Evolutionary conservation across 2,329 filamentous ascomycete genomes (phyloP).

Genomic region (Hymenoscyphus linearis): DNA sequence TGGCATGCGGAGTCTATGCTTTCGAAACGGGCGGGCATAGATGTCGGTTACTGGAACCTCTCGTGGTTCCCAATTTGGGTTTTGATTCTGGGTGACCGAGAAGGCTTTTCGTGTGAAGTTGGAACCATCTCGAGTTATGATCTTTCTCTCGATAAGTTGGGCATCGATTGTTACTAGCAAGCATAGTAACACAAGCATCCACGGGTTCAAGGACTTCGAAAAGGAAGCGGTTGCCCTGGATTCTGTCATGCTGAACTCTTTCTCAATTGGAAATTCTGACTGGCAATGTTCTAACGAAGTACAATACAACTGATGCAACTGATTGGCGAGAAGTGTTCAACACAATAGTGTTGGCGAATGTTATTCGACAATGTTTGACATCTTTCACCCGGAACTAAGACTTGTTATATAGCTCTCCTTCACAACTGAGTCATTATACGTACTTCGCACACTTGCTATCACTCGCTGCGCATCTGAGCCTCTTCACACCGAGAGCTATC

Average conservation of each 20-base stretch:
- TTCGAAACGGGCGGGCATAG: slow-evolving; percentile 18
- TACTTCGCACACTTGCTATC: too few relatives aligned
- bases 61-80: slow-evolving; percentile 15
- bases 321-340: too few relatives aligned
- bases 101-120: neutral
- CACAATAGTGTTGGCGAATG: too few relatives aligned
- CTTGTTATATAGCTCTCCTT: too few relatives aligned
- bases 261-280: neutral
- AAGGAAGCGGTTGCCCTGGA: neutral
- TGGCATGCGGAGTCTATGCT: slow-evolving; percentile 19
- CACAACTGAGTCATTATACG: too few relatives aligned
- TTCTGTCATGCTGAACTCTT: neutral
- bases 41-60: slow-evolving; percentile 13
- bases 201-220: neutral
- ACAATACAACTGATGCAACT: too few relatives aligned
- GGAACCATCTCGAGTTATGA: neutral
- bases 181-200: neutral
- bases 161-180: neutral
- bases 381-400: too few relatives aligned
- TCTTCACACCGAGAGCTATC: too few relatives aligned
- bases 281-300: neutral
- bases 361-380: too few relatives aligned
- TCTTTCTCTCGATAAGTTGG: neutral
- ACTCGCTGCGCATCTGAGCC: too few relatives aligned
- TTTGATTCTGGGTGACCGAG: slow-evolving; percentile 12